Evolutionary conservation across 495 filamentous ascomycete species (phyloP), one percentile per base, ranked within the genome.

Genomic region (Parathielavia hyrcaniae): DNA sequence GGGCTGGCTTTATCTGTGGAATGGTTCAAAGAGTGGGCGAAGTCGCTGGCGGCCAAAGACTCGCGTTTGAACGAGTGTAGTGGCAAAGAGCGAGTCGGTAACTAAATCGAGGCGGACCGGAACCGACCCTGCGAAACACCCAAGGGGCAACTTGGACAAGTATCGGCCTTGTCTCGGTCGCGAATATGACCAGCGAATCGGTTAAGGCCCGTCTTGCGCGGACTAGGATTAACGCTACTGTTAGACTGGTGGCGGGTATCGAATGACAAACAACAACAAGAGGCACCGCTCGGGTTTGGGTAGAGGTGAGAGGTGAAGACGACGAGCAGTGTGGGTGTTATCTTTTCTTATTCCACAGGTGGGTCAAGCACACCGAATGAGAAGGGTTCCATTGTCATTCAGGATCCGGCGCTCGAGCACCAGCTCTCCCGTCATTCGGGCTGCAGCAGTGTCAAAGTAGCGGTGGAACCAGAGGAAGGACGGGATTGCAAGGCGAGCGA

Each of bases 381-480:
- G 40, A 36, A 26, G 39, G 26, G 47, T 12, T 32, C 39, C 56
- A 58, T 53, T 62, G 1, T 46, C 13, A 43, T 40, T 55, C 45
- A 40, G 59, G 49, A 51, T 61, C 53, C 60, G 43, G 38, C 40
- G 50, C 60, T 50, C 13, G 44, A 55, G 51, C 45, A 55, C 39
- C 56, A 63, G 61, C 59, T 63, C 61, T 62, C 51, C n/a, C 16
- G 34, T 34, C 40, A n/a, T n/a, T n/a, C n/a, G 34, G 57, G 20
- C 57, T 52, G 57, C 26, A 55, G 55, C 49, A 57, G n/a, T n/a
- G n/a, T n/a, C n/a, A 64, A 58, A 59, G 50, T 55, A 55, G 59
- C 62, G 65, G 62, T 67, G 62, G 61, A 67, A 44, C 59, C 64
- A 51, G 20, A 20, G 30, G 38, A 32, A 55, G 32, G 38, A n/a